Conservation (phyloP, 116 monocot genomes). For the Cymodocea nodosa region DNA sequence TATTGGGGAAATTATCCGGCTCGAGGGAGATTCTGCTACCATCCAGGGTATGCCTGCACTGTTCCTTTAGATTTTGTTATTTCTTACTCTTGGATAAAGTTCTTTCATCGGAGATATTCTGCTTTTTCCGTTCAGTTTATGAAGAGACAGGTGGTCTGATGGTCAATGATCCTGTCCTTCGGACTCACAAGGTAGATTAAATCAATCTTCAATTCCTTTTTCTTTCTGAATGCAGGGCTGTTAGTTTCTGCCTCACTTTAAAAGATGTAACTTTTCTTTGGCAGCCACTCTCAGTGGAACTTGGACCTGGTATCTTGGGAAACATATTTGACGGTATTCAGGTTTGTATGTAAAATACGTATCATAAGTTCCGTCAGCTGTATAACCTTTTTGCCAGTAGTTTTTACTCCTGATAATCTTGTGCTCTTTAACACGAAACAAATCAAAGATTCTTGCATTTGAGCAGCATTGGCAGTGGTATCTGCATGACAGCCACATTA, state of each 20-base stretch:
- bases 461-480: neutral
- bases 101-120: neutral
- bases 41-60: conserved; percentile 49
- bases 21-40: conserved; percentile 98
- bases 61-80: conserved; percentile 1
- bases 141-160: conserved; percentile 96
- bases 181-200: conserved; percentile 71
- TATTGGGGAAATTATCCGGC: conserved; percentile 98
- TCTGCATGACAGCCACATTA: neutral
- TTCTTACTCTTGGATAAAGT: neutral
- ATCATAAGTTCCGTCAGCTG: neutral
- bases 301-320: conserved; percentile 97
- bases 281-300: conserved; percentile 98
- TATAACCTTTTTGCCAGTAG: too few species aligned
- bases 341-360: conserved; percentile 23
- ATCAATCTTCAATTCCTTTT: conserved; percentile 3
- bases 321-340: conserved; percentile 99
- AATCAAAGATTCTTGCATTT: too few species aligned
- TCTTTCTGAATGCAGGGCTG: neutral
- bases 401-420: too few species aligned
- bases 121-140: conserved; percentile 49
- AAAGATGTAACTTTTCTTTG: conserved; percentile 4
- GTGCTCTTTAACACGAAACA: too few species aligned
- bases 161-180: conserved; percentile 97
- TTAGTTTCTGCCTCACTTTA: neutral